Evolutionary conservation across 2,329 filamentous ascomycete species (phyloP), one percentile per base, ranked within the genome.

Genomic region (Penicillium brevicompactum): DNA sequence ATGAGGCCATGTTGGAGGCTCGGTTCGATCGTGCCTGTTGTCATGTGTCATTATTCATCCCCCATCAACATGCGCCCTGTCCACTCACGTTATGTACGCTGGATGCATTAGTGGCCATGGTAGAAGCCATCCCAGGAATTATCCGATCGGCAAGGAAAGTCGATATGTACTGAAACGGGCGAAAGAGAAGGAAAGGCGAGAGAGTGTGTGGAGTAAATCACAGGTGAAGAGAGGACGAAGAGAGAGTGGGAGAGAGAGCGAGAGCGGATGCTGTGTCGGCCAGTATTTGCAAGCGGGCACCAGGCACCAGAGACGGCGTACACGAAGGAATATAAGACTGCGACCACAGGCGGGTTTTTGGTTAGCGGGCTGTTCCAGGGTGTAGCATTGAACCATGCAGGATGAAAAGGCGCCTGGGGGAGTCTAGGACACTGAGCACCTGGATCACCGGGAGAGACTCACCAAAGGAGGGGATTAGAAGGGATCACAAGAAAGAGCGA

Each of bases 1-100:
- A 68, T 42, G 74, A 62, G 58, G 67, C 66, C 57, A 80, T 76
- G 59, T 75, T 76, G 53, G 67, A 67, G 53, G 70, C 70, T 58
- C 74, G 72, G 56, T 62, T 70, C 42, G 71, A 64, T 53, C 71
- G 70, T 55, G 67, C 67, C 70, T 71, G 37, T 18, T 18, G 5
- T 31, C 30, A 18, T 5, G 4, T 43, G 51, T 50, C 38, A 57
- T 66, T 21, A 7, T 8, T 11, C 46, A 69, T 47, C 27, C 31
- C 31, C 27, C 27, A 46, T 46, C 45, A 49, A 34, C 37, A 11
- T 10, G 16, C 24, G 42, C n/a, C 14, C 24, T 27, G 16, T 22
- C 45, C 43, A 70, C 73, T 67, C 62, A 76, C 75, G 59, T 70
- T 68, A 65, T 76, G 73, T 60, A 74, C 68, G 46, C 66, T 61